Evolutionary conservation across 2,329 filamentous ascomycete species (phyloP).

Genomic region (Alternaria arborescens): DNA sequence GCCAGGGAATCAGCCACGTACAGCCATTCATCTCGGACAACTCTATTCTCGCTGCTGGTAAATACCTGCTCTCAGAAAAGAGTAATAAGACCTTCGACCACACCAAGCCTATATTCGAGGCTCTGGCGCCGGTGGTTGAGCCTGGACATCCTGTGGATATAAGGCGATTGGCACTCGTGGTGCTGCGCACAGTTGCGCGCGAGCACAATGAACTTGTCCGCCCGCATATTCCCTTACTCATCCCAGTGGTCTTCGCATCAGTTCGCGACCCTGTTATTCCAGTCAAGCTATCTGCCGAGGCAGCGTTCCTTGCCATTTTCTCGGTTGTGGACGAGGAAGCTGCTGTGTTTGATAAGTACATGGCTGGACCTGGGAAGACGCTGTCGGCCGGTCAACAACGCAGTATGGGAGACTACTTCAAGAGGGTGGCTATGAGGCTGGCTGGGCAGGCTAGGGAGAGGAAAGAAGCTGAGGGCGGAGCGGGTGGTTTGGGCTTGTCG

Average conservation of each 20-base stretch:
- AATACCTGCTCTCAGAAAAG: slow-evolving; percentile 77
- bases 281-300: slow-evolving; percentile 93
- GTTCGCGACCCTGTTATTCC: slow-evolving; percentile 94
- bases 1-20: slow-evolving; percentile 79
- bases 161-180: slow-evolving; percentile 84
- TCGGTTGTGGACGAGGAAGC: slow-evolving; percentile 86
- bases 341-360: slow-evolving; percentile 89
- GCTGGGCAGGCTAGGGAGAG: slow-evolving; percentile 89
- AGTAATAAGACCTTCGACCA: slow-evolving; percentile 76
- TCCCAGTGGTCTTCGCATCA: slow-evolving; percentile 83
- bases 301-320: slow-evolving; percentile 91
- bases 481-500: slow-evolving; percentile 82
- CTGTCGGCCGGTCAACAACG: slow-evolving; percentile 78
- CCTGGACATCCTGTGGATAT: slow-evolving; percentile 83
- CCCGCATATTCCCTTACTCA: slow-evolving; percentile 81
- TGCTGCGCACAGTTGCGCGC: slow-evolving; percentile 84
- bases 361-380: slow-evolving; percentile 71
- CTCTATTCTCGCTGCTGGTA: slow-evolving; percentile 86
- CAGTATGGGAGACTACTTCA: slow-evolving; percentile 97
- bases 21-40: slow-evolving; percentile 84
- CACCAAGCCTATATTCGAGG: slow-evolving; percentile 80
- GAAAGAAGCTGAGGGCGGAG: slow-evolving; percentile 88
- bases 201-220: slow-evolving; percentile 80
- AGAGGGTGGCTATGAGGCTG: slow-evolving; percentile 84
- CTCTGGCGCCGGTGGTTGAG: slow-evolving; percentile 76